Evolutionary conservation across 805 yeast genomes (phyloP).

Genomic region (Starmerella stigmatis): DNA sequence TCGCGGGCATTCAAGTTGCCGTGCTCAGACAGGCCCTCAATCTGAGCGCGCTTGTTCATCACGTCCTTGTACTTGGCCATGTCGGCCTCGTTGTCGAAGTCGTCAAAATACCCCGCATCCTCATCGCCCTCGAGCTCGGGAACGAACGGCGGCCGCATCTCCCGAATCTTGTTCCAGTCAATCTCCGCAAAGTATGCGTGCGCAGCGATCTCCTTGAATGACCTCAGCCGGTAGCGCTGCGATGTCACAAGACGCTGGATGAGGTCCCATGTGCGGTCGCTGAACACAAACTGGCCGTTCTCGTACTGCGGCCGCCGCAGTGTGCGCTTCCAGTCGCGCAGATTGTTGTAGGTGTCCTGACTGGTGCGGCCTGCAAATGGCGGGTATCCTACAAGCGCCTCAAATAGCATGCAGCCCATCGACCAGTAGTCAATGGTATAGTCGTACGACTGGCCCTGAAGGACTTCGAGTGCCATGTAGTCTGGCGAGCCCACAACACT

Average conservation of each 20-base stretch:
- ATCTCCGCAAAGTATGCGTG: constrained; percentile 79
- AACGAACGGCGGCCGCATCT: constrained; percentile 79
- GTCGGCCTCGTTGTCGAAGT: constrained; percentile 83
- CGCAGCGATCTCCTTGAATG: constrained; percentile 68
- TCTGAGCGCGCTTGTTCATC: constrained; percentile 77
- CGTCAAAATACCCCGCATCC: constrained; percentile 98
- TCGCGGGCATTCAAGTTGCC: constrained; percentile 49
- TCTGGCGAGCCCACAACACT: constrained; percentile 98
- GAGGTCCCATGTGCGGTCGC: constrained; percentile 92
- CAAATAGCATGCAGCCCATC: constrained; percentile 92
- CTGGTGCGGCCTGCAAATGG: constrained; percentile 91
- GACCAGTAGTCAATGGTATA: constrained; percentile 99
- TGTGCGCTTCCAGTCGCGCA: constrained; percentile 85
- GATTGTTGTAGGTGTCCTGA: constrained; percentile 87
- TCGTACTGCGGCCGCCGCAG: constrained; percentile 83
- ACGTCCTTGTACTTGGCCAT: constrained; percentile 98
- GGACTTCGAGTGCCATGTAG: constrained; percentile 95
- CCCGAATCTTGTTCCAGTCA: constrained; percentile 62
- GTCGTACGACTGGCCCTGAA: constrained; percentile 87
- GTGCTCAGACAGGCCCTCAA: constrained; percentile 67
- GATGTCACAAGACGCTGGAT: constrained; percentile 70
- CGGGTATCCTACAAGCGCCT: constrained; percentile 91
- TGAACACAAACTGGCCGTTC: constrained; percentile 82
- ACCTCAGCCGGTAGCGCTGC: constrained; percentile 61
- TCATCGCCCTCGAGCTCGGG: constrained; percentile 95